Base-by-base conservation (phyloP, 2,329 filamentous ascomycete species). In the Aspergillus flavus region DNA sequence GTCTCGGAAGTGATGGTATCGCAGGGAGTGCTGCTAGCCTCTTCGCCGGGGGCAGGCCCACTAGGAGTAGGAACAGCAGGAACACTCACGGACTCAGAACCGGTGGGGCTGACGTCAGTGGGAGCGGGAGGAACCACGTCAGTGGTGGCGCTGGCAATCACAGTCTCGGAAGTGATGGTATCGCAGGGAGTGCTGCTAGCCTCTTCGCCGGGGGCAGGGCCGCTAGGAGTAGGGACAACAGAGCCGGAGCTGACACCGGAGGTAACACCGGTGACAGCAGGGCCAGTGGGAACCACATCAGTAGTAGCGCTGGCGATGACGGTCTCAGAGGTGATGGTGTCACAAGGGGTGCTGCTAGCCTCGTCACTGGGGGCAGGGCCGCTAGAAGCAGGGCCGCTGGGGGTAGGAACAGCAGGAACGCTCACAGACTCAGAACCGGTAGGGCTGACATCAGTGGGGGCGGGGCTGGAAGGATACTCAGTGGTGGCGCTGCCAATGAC, bases 1-100 rank as follows among this genome's bases (percentile, higher is more conserved):
- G 46, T 50, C 43, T 21, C 43, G 5, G 64, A 65, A 48, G 65
- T 67, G 30, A 64, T 30, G 16, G 71, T 71, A 30, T 67, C 69
- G 19, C 69, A 69, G n/a, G 69, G 68, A 21, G 66, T 67, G 39
- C 57, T 55, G 11, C 63, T 53, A 55, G 61, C 55, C 36, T 59
- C 64, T 26, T 63, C 63, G 16, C 66, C 58, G 54, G 66, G 61
- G 48, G 48, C 64, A 43, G 66, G 28, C 58, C 61, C 64, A 9
- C 66, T 59, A 26, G 64, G 59, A 39, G 50, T 30, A 32, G 66
- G 21, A 23, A 23, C 21, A 23, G 21, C 21, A 23, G 21, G 21
- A 23, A 23, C 21, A 2, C 21, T 23, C 21, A 23, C 21, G 2
- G 21, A 23, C 21, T 23, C 21, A 23, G 21, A 23, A 23, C 21